Percentiles rank a stretch among this genome's conserved stretches.
Conservation (phyloP, 2,329 filamentous ascomycete genomes). For the Aspergillus aculeatinus region DNA sequence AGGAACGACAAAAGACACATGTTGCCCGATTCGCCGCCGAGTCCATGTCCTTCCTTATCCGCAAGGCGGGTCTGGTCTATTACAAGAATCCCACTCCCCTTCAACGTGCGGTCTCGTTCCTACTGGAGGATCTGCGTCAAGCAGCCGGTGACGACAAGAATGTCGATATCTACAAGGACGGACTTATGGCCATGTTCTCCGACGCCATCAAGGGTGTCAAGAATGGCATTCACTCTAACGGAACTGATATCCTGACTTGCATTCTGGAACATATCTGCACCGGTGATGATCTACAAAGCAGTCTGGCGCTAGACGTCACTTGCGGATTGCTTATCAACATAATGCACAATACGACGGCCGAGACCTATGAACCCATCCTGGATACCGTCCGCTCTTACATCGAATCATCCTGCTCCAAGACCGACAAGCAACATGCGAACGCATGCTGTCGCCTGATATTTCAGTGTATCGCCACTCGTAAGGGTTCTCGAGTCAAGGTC, state of each 20-base stretch:
- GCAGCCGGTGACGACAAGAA: conserved; percentile 33
- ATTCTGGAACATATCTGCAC: conserved; percentile 43
- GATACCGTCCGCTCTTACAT: conserved; percentile 59
- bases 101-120: conserved; percentile 67
- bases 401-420: conserved; percentile 32
- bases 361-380: conserved; percentile 70
- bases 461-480: conserved; percentile 73
- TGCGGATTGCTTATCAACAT: conserved; percentile 76
- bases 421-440: conserved; percentile 42
- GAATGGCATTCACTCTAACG: conserved; percentile 58
- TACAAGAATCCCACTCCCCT: conserved; percentile 71
- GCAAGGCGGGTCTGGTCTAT: conserved; percentile 78
- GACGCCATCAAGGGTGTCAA: conserved; percentile 71
- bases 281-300: conserved; percentile 29
- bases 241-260: conserved; percentile 52
- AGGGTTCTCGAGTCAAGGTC: conserved; percentile 68
- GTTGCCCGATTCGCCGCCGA: conserved; percentile 92
- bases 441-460: conserved; percentile 48
- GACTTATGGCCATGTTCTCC: conserved; percentile 86
- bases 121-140: conserved; percentile 64
- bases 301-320: conserved; percentile 59
- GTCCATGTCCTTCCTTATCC: conserved; percentile 87
- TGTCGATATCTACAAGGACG: conserved; percentile 70
- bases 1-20: conserved; percentile 76
- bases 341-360: conserved; percentile 75